A percentile compares a stretch with the other conserved stretches of the same genome.
These are phyloP conservation scores for Fraxinus dipetala DNA, from an alignment of 305 asterid species.

Conservation along the genomic window DNA sequence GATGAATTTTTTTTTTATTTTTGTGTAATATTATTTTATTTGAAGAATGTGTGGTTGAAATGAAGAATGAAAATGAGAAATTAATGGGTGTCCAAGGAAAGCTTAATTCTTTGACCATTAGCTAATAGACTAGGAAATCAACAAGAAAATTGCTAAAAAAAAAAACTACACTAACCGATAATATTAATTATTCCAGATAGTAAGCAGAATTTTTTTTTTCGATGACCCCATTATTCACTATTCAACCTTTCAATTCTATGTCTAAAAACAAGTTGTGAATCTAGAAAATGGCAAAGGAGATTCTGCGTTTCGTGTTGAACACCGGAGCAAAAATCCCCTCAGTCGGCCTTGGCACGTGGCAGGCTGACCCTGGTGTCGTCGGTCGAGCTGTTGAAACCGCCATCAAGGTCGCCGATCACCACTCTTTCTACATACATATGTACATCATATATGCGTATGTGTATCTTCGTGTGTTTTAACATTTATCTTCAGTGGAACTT, in stretches of 20 bases:
- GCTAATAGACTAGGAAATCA: too few relatives aligned
- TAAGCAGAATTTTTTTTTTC: neutral
- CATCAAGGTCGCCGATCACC: constrained; percentile 44
- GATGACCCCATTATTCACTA: neutral
- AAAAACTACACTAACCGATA: too few relatives aligned
- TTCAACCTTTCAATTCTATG: neutral
- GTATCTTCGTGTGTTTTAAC: neutral
- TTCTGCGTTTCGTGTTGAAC: constrained; percentile 43
- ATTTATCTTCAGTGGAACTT: neutral
- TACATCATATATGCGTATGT: neutral
- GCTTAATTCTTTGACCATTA: too few relatives aligned
- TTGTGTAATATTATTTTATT: too few relatives aligned
- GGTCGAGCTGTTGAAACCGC: constrained; percentile 71
- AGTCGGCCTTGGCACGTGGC: constrained; percentile 89
- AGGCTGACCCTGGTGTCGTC: constrained; percentile 71
- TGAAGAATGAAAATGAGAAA: too few relatives aligned
- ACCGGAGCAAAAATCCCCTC: constrained; percentile 74
- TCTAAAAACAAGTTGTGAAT: neutral
- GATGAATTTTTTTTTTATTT: too few relatives aligned
- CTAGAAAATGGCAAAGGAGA: constrained; percentile 43
- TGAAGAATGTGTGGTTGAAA: too few relatives aligned
- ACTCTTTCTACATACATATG: neutral
- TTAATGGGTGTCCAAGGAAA: too few relatives aligned
- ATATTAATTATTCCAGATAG: too few relatives aligned
- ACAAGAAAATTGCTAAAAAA: too few relatives aligned